phyloP scores from a whole-genome alignment of 108 stramenopile genomes.

The Bacterosira constricta region DNA sequence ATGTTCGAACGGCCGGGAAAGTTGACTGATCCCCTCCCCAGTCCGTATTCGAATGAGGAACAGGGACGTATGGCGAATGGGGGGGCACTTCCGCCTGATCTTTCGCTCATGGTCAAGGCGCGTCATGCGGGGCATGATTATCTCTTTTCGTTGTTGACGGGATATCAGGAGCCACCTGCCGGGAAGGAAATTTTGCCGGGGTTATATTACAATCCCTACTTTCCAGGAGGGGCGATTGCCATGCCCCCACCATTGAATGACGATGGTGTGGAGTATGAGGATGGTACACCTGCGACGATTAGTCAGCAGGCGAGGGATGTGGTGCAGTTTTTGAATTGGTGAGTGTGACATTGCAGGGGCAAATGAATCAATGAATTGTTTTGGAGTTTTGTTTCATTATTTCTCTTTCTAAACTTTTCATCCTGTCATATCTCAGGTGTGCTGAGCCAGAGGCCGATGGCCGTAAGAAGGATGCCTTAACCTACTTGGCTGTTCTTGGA shows the following conservation, averaged over 20 bases:
- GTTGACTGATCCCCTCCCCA: conserved; percentile 91
- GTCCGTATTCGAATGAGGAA: conserved; percentile 96
- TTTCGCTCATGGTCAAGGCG: conserved; percentile 98
- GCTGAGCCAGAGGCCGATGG: conserved; percentile 98
- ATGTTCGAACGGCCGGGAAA: conserved; percentile 99
- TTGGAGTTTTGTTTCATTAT: neutral
- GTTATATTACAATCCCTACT: conserved; percentile 96
- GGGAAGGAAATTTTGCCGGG: conserved; percentile 97
- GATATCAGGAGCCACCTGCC: conserved; percentile 95
- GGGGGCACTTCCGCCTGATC: conserved; percentile 98
- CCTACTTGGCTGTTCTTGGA: conserved; percentile 84
- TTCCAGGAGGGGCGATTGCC: conserved; percentile 97
- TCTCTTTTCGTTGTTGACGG: conserved; percentile 94
- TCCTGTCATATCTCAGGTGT: conserved; percentile 44
- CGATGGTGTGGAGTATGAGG: conserved; percentile 97
- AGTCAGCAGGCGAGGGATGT: conserved; percentile 94
- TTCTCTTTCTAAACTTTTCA: neutral
- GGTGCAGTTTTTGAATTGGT: conserved; percentile 86
- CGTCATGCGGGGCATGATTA: conserved; percentile 97
- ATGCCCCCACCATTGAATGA: conserved; percentile 98
- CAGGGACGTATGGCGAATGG: conserved; percentile 96
- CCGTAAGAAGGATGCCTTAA: conserved; percentile 95
- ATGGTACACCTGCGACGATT: conserved; percentile 96
- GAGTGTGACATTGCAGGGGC: conserved; percentile 15
- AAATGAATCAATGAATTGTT: neutral